Evolutionary conservation across 2,329 filamentous ascomycete genomes (phyloP), one percentile per base, ranked within the genome.

Genomic region (Diaporthe amygdali): DNA sequence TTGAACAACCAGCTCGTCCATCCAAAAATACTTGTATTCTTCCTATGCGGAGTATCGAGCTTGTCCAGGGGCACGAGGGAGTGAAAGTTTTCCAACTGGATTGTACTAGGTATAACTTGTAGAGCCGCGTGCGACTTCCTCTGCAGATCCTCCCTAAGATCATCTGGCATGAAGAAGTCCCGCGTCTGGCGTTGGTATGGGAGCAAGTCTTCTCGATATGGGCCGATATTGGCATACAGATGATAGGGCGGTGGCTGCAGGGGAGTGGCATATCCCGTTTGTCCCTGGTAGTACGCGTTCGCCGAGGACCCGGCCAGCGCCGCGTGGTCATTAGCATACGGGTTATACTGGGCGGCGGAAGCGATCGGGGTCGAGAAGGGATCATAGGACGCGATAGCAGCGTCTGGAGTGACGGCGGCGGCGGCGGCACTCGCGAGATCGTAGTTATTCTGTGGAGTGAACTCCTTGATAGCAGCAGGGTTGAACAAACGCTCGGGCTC

Each of bases 1-100:
- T 98, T 98, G 84, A 98, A 99, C 0, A 97, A 90, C 94, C 95
- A 98, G 76, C 93, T 97, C 7, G 92, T 90, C 77, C 94, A 97
- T 34, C 95, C 94, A 81, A 98, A 98, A 20, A 93, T 90, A 15
- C 90, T 88, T 5, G 91, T 89, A 75, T 92, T 94, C 80, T 94
- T 95, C 75, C 95, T 90, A 72, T 94, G 91, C 63, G 88, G 92
- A 10, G 92, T 93, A 80, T 98, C 95, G 25, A 71, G 64, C 52
- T 71, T 71, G 49, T 73, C 71, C 52, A 99, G 85, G 5, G 96
- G 94, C 10, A 98, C 95, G 14, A 99, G 87, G 5, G 95, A 97
- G 81, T 98, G 95, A 79, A 96, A 98, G 76, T 95, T 92, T 77
- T 97, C 94, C 68, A 98, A 88, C 72, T 90, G 88, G 7, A 94